Conservation (phyloP, 352 stramenopile species). For the Porosira glacialis region DNA sequence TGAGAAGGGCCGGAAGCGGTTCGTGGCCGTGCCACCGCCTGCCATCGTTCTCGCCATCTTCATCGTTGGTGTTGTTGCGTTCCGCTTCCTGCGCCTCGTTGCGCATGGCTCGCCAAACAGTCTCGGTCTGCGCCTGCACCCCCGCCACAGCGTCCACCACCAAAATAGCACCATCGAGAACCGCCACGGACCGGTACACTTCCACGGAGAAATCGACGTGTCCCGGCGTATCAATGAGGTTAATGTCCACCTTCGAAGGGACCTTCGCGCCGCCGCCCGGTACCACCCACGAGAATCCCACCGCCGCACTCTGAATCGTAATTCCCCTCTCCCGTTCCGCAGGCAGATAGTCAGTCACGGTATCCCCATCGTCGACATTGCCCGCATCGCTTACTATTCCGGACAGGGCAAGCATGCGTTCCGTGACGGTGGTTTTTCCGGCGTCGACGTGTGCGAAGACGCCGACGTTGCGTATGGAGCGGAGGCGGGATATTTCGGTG, state of each 20-base stretch:
- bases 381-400: conserved; percentile 79
- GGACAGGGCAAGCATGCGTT: conserved; percentile 83
- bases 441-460: conserved; percentile 91
- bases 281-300: conserved; percentile 85
- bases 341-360: conserved; percentile 93
- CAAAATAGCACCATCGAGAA: conserved; percentile 96
- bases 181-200: conserved; percentile 94
- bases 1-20: conserved; percentile 67
- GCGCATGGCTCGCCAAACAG: conserved; percentile 74
- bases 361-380: conserved; percentile 81
- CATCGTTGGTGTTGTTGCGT: neutral
- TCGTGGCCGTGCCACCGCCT: conserved; percentile 65
- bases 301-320: conserved; percentile 98
- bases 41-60: neutral
- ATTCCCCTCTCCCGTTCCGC: conserved; percentile 98
- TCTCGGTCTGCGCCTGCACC: conserved; percentile 96
- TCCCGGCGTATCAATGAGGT: conserved; percentile 96
- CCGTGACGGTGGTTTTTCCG: conserved; percentile 84
- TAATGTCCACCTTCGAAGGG: conserved; percentile 94
- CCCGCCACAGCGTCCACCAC: conserved; percentile 97
- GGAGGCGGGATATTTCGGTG: conserved; percentile 25
- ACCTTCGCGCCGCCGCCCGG: no score
- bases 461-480: conserved; percentile 85
- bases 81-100: conserved; percentile 26
- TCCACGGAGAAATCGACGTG: conserved; percentile 96